Evolutionary conservation across 176 grass and related monocot genomes (phyloP), one percentile per base, ranked within the genome.

Genomic region (Oryza meyeriana): DNA sequence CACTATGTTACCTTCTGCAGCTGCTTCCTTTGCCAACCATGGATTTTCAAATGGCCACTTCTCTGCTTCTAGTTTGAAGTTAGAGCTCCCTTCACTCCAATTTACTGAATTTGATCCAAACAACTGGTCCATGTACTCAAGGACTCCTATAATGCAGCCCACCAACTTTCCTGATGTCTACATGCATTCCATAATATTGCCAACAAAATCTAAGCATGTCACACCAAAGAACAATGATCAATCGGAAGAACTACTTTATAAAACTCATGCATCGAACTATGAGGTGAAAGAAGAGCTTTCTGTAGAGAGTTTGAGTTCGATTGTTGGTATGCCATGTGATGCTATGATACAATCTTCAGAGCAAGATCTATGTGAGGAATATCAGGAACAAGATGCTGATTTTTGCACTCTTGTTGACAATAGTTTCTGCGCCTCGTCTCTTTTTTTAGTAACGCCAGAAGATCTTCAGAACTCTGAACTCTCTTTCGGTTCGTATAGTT

Each of bases 31-130:
- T 78, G 85, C 82, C 66, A 88, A 88, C 84, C 88, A 91, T 95
- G 84, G 87, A 85, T 66, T 93, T 89, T 64, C 85, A 91, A 88
- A 87, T 92, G 89, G 85, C 87, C 91, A 72, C 58, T 80, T 88
- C 91, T 95, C 93, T 81, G 68, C 93, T 93, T 95, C 89, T 87
- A 84, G 88, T 61, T 81, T 64, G 90, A 91, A 98, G 96, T 87
- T 84, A 79, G 96, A 95, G 96, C 90, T 98, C 96, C 96, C 96
- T 98, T 98, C 90, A 98, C 68, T 95, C 96, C 96, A 98, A 98
- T 85, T 85, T 95, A 70, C 75, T 22, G 86, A 86, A 86, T 89
- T 82, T 71, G 86, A 95, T 84, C 81, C 74, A 75, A 88, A 73
- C 74, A 80, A 64, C 57, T 89, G 86, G 88, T 63, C 38, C 27